Evolutionary conservation across 306 rosid genomes (phyloP).

Genomic region (Gastrolobium villosum): DNA sequence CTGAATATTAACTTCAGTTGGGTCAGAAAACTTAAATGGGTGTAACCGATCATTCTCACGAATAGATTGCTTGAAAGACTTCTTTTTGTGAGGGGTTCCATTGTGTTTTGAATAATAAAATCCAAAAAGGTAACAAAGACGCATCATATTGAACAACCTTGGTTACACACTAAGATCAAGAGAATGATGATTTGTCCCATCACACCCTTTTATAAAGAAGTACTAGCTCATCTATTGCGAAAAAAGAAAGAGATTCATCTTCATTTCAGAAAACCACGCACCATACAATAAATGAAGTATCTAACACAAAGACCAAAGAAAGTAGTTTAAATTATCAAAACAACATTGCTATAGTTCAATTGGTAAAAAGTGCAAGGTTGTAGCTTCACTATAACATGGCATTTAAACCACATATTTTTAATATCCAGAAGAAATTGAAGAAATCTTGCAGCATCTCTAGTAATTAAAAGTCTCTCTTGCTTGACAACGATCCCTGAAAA

Average conservation of each 20-base stretch:
- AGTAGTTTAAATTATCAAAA: slow-evolving; percentile 58
- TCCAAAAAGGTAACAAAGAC: too few species aligned
- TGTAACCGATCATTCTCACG: too few species aligned
- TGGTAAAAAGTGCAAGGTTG: slow-evolving; percentile 57
- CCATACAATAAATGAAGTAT: slow-evolving; percentile 62
- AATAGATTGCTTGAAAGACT: slow-evolving; percentile 13
- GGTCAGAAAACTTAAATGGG: too few species aligned
- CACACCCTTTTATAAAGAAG: slow-evolving; percentile 5
- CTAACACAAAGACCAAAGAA: slow-evolving; percentile 53
- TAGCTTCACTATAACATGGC: slow-evolving; percentile 47
- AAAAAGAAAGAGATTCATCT: slow-evolving; percentile 52
- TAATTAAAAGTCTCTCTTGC: slow-evolving; percentile 46
- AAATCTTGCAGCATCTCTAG: slow-evolving; percentile 49
- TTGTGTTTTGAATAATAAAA: neutral
- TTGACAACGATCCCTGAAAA: neutral
- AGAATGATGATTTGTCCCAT: slow-evolving; percentile 10
- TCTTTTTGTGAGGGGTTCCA: slow-evolving; percentile 1
- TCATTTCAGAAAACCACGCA: slow-evolving; percentile 60
- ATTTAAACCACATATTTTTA: slow-evolving; percentile 48
- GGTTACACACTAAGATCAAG: slow-evolving; percentile 5
- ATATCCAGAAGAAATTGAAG: slow-evolving; percentile 54
- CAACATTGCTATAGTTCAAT: slow-evolving; percentile 55
- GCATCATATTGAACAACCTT: neutral
- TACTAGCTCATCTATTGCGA: slow-evolving; percentile 34
- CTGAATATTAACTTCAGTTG: too few species aligned